Evolutionary conservation across 176 grass and related monocot species (phyloP), one percentile per base, ranked within the genome.

Genomic region (Leersia perrieri): DNA sequence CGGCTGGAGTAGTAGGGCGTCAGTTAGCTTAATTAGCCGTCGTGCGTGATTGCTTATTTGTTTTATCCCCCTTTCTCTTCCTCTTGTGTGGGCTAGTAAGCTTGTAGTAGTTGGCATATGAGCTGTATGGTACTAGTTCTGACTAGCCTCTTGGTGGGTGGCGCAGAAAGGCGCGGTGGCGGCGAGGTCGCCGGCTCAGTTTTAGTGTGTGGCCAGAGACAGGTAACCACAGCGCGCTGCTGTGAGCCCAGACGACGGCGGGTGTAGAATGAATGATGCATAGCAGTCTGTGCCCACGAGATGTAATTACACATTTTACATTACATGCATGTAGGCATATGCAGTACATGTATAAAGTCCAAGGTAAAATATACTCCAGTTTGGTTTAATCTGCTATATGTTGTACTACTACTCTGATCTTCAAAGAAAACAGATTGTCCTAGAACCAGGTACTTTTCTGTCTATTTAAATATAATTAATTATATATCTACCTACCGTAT

Each of bases 181-280:
- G 0, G 63, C 64, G 34, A 63, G 55, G 5, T 42, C 69, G 15
- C 86, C 73, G 79, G 86, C 73, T 83, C 86, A 70, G 86, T 83
- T 83, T 87, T 87, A 77, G 77, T 72, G 80, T 88, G 86, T 88
- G 80, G 80, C 73, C 85, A 73, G 85, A 41, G 73, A 74, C 31
- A 5, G 55, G 41, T 51, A 65, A 36, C 57, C 73, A 20, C n/a
- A n/a, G n/a, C n/a, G n/a, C n/a, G 45, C 1, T 73, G 79, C 73
- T 20, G 33, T 33, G 58, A 42, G 55, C 39, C 63, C 63, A 15
- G 49, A 38, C 63, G 39, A 58, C 73, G 66, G 66, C 40, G 79
- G n/a, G 78, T 63, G 36, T 38, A 80, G 78, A 76, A 38, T 30
- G 63, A 82, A n/a, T n/a, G n/a, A n/a, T n/a, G 12, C 63, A 63